These are phyloP conservation scores for Podospora tetraspora DNA, from an alignment of 495 filamentous ascomycete species.

Conservation along the genomic window DNA sequence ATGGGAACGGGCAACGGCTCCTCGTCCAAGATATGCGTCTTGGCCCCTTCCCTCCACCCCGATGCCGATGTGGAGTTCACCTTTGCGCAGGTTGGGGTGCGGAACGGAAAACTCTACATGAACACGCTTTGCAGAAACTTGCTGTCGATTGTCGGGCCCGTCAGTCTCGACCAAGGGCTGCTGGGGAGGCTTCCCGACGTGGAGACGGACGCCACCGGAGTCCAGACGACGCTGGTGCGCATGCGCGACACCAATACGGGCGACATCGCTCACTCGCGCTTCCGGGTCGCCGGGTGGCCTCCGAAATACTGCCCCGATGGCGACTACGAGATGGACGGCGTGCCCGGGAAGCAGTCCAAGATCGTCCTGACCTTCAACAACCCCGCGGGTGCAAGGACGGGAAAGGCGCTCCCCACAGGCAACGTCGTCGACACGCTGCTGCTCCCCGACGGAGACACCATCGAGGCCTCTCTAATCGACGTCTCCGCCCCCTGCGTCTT, in stretches of 20 bases:
- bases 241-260: constrained; percentile 48
- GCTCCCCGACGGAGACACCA: constrained; percentile 48
- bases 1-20: constrained; percentile 66
- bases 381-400: constrained; percentile 64
- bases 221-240: constrained; percentile 31
- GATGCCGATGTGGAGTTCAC: constrained; percentile 68
- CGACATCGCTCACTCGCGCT: constrained; percentile 46
- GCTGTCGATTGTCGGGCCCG: constrained; percentile 61
- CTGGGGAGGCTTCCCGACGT: constrained; percentile 20
- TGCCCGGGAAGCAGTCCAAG: constrained; percentile 52
- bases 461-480: constrained; percentile 48
- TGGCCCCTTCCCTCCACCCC: constrained; percentile 41
- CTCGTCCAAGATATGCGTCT: constrained; percentile 65
- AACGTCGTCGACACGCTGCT: constrained; percentile 49
- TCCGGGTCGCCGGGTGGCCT: constrained; percentile 42
- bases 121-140: constrained; percentile 72
- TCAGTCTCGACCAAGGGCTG: constrained; percentile 53
- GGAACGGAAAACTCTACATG: constrained; percentile 53
- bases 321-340: constrained; percentile 62
- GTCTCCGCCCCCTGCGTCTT: constrained; percentile 66
- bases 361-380: constrained; percentile 60
- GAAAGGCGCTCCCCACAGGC: constrained; percentile 60
- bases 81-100: constrained; percentile 63
- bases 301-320: constrained; percentile 40
- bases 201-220: constrained; percentile 19